Conservation (phyloP, 768 basidiomycete species). For the Pseudohyphozyma bogoriensis region DNA sequence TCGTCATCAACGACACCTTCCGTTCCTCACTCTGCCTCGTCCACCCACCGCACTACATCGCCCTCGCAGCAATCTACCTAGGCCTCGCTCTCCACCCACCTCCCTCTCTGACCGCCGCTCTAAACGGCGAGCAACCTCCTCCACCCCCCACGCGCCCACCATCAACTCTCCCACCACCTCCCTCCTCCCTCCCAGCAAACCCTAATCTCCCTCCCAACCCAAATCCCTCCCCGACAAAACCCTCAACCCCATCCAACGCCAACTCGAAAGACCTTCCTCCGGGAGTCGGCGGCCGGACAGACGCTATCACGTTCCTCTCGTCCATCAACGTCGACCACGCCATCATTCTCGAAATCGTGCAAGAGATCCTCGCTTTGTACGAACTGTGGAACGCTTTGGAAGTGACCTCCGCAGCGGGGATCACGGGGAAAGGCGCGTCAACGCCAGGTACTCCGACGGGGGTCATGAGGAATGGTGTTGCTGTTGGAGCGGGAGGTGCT, state of each 20-base stretch:
- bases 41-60: conserved; percentile 89
- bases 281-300: conserved; percentile 47
- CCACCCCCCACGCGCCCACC: conserved; percentile 40
- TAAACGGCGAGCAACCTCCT: too few relatives aligned
- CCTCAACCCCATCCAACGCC: too few relatives aligned
- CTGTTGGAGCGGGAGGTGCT: conserved; percentile 42
- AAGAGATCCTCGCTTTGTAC: conserved; percentile 84
- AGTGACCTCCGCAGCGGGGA: conserved; percentile 17
- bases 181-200: neutral
- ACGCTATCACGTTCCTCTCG: conserved; percentile 72
- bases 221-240: conserved; percentile 34
- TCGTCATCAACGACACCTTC: conserved; percentile 92
- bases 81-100: conserved; percentile 63
- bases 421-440: neutral
- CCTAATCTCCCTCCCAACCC: conserved; percentile 25
- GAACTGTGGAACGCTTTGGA: conserved; percentile 68
- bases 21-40: conserved; percentile 86
- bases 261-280: neutral
- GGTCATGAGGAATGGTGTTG: conserved; percentile 12
- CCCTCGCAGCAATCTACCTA: conserved; percentile 82
- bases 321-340: conserved; percentile 70
- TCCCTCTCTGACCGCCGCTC: conserved; percentile 28
- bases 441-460: conserved; percentile 34
- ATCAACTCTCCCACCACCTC: conserved; percentile 58
- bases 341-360: conserved; percentile 69